These are phyloP conservation scores for Pythium coloratum DNA, from an alignment of 352 stramenopile species.

Conservation along the genomic window DNA sequence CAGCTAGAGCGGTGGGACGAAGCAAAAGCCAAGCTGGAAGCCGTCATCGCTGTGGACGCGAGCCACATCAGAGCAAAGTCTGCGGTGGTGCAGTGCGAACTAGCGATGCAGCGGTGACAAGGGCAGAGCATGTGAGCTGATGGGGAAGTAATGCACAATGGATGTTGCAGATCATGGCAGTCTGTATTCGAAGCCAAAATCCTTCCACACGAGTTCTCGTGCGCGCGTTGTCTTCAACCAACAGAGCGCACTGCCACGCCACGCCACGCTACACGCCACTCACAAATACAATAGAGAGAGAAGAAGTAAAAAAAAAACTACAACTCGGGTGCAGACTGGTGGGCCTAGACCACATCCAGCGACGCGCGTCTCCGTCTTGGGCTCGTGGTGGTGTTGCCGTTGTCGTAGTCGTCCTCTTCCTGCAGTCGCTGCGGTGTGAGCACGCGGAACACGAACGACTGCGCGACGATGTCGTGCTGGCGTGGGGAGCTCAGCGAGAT, in stretches of 20 bases:
- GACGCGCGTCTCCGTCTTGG: constrained; percentile 21
- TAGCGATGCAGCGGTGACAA: neutral
- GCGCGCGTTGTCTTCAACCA: constrained; percentile 11
- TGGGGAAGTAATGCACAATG: neutral
- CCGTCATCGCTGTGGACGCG: constrained; percentile 19
- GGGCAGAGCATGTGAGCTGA: neutral
- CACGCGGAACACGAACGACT: constrained; percentile 88
- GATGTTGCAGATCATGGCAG: neutral
- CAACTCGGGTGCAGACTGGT: neutral
- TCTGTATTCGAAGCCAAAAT: constrained; percentile 6
- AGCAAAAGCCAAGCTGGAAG: constrained; percentile 36
- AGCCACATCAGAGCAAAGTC: constrained; percentile 17
- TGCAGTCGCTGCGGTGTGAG: constrained; percentile 73
- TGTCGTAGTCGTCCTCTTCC: constrained; percentile 28
- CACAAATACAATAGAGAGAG: constrained; percentile 9
- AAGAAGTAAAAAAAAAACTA: neutral
- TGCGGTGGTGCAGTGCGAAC: constrained; percentile 18
- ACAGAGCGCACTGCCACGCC: constrained; percentile 6
- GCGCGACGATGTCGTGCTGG: constrained; percentile 86
- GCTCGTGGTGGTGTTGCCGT: neutral
- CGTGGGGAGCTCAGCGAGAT: constrained; percentile 83
- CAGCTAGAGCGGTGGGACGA: constrained; percentile 31
- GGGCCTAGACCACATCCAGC: constrained; percentile 17
- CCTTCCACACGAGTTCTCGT: constrained; percentile 4
- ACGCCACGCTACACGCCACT: constrained; percentile 6